Conservation (phyloP, 805 yeast genomes). For the Ogataea allantospora region DNA sequence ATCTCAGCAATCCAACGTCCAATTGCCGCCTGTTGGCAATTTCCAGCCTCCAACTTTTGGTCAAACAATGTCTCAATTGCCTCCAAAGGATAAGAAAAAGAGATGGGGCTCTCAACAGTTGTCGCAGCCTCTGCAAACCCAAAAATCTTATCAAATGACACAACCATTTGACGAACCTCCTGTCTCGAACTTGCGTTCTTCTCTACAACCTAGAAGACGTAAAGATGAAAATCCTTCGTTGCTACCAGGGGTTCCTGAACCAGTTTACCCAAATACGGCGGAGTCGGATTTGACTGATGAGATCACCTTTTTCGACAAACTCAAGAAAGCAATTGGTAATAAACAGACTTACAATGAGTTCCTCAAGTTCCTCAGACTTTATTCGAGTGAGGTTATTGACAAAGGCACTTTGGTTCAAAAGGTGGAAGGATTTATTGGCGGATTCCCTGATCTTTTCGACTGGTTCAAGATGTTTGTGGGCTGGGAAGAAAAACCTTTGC, state of each 20-base stretch:
- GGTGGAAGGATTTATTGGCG: slow-evolving; percentile 82
- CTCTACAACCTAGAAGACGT: slow-evolving; percentile 23
- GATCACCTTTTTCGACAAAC: slow-evolving; percentile 86
- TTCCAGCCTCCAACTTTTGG: slow-evolving; percentile 65
- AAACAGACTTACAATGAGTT: slow-evolving; percentile 92
- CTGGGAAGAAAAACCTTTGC: slow-evolving; percentile 77
- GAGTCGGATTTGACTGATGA: slow-evolving; percentile 75
- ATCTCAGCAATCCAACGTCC: slow-evolving; percentile 38
- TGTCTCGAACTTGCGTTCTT: slow-evolving; percentile 45
- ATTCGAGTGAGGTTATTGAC: slow-evolving; percentile 88
- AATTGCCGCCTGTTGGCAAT: slow-evolving; percentile 85
- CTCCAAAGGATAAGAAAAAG: slow-evolving; percentile 30
- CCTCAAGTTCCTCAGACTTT: slow-evolving; percentile 80
- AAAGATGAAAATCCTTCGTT: slow-evolving; percentile 58
- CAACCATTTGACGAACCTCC: slow-evolving; percentile 44
- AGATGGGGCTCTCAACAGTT: slow-evolving; percentile 25
- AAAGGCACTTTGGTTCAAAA: slow-evolving; percentile 77
- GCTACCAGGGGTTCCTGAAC: slow-evolving; percentile 85
- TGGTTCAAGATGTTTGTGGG: slow-evolving; percentile 96
- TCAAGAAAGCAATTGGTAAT: slow-evolving; percentile 82
- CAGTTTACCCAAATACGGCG: slow-evolving; percentile 57
- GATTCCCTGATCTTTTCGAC: slow-evolving; percentile 69
- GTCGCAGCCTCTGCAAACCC: slow-evolving; percentile 16
- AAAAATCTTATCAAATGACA: slow-evolving; percentile 13
- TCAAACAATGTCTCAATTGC: slow-evolving; percentile 22